Evolutionary conservation across 129 eudicot genomes (phyloP).

Genomic region (Centrapalus pauciflorus): DNA sequence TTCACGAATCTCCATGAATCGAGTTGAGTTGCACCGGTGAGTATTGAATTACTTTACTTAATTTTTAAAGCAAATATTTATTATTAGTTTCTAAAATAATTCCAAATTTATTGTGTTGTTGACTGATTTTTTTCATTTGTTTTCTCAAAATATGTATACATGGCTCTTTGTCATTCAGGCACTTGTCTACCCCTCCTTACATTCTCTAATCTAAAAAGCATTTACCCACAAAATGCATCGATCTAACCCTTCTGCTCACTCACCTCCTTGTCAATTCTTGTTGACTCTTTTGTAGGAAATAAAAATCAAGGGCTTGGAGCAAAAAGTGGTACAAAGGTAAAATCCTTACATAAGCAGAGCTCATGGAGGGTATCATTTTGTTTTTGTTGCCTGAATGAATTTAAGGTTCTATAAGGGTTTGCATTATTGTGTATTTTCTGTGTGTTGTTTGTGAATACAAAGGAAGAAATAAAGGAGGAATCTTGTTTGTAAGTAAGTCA

Average conservation of each 20-base stretch:
- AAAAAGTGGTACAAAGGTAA: conserved; percentile 20
- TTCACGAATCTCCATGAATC: background rate
- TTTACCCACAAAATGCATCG: conserved; percentile 20
- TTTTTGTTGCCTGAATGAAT: conserved; percentile 16
- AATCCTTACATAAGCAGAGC: conserved; percentile 5
- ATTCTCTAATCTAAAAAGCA: background rate
- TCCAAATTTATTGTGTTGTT: conserved; percentile 9
- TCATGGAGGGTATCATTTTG: conserved; percentile 1
- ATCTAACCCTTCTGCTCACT: conserved; percentile 13
- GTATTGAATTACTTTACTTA: conserved; percentile 12
- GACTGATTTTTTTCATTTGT: conserved; percentile 3
- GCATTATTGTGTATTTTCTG: conserved; percentile 4
- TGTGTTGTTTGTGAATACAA: conserved; percentile 4
- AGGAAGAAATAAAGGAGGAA: conserved; percentile 6
- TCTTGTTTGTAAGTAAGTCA: conserved; percentile 24
- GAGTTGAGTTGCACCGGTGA: conserved; percentile 10
- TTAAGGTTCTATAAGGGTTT: conserved; percentile 24
- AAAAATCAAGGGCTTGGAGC: conserved; percentile 15
- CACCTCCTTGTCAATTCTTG: conserved; percentile 14
- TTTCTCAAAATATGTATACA: conserved; percentile 19
- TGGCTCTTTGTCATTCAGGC: conserved; percentile 19
- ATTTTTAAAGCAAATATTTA: background rate
- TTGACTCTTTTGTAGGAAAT: conserved; percentile 32
- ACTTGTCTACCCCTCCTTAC: conserved; percentile 18
- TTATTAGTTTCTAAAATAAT: conserved; percentile 1